A percentile compares a stretch with the other conserved stretches of the same genome.
Evolutionary conservation across 2,329 filamentous ascomycete species (phyloP).

Genomic region (Colletotrichum sp.): DNA sequence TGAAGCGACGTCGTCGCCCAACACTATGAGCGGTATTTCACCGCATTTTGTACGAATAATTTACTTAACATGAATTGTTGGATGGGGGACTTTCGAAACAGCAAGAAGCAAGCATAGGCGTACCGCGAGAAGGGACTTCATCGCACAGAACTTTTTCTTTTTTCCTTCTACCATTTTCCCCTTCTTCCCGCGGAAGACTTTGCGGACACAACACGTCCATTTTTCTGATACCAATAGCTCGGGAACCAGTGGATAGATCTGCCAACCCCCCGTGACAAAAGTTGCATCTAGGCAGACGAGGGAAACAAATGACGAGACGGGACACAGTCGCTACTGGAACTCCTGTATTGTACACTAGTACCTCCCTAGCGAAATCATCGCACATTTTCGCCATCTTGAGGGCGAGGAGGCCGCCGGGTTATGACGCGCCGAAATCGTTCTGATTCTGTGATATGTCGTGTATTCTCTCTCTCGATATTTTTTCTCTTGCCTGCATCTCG

Average conservation of each 20-base stretch:
- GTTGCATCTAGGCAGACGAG: background rate
- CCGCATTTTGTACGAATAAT: slow-evolving; percentile 11
- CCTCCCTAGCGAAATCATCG: background rate
- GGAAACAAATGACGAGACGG: background rate
- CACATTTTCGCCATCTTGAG: background rate
- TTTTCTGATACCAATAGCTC: background rate
- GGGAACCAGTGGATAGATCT: background rate
- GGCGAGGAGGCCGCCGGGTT: slow-evolving; percentile 12
- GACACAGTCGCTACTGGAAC: slow-evolving; percentile 8
- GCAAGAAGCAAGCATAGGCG: slow-evolving; percentile 18
- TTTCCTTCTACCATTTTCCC: background rate
- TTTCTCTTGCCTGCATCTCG: background rate
- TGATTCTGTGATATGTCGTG: background rate
- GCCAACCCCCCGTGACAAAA: background rate
- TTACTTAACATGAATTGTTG: background rate
- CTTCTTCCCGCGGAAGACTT: background rate
- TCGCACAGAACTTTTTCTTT: background rate
- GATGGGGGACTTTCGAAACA: background rate
- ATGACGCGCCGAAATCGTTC: background rate
- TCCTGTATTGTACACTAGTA: slow-evolving; percentile 3
- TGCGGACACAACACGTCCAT: background rate
- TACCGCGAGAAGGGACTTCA: slow-evolving; percentile 2
- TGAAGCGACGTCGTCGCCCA: background rate
- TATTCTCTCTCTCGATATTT: background rate
- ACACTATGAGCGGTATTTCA: background rate